Percentiles rank a stretch among this genome's conserved stretches.
These are phyloP conservation scores for Naganishia randhawae DNA, from an alignment of 768 basidiomycete genomes.

Conservation along the genomic window DNA sequence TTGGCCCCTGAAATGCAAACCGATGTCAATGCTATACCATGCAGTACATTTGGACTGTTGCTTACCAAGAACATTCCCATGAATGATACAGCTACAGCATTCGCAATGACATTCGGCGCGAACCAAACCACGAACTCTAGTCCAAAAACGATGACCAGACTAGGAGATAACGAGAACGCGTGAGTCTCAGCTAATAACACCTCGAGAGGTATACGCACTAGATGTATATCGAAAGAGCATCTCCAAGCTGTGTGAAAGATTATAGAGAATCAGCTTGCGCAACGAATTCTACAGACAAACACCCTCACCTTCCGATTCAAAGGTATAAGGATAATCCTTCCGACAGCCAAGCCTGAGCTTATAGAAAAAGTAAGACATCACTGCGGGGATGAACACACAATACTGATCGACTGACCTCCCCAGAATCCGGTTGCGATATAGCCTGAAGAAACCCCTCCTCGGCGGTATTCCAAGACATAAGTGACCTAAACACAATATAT, in stretches of 20 bases:
- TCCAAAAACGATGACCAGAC: conserved; percentile 2
- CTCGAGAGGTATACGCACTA: conserved; percentile 41
- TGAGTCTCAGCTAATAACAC: background rate
- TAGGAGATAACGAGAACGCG: background rate
- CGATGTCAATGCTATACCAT: background rate
- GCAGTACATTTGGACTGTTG: background rate
- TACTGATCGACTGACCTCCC: conserved; percentile 36
- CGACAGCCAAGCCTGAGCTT: conserved; percentile 52
- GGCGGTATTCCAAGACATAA: conserved; percentile 8
- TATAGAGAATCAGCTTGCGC: background rate
- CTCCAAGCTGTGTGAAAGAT: conserved; percentile 44
- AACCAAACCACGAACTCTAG: conserved; percentile 25
- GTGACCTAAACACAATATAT: conserved; percentile 8
- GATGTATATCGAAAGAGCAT: conserved; percentile 48
- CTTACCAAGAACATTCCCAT: conserved; percentile 27
- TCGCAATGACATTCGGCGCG: conserved; percentile 13
- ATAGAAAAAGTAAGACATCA: background rate
- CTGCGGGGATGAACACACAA: background rate
- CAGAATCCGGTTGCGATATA: conserved; percentile 50
- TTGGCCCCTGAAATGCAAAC: conserved; percentile 22
- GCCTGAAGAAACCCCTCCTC: conserved; percentile 36
- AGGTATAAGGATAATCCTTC: conserved; percentile 58
- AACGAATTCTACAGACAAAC: background rate
- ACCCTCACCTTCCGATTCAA: conserved; percentile 46
- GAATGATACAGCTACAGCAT: conserved; percentile 20